Percentiles rank a stretch among this genome's conserved stretches.
These are phyloP conservation scores for Solanum hybrid DNA, from an alignment of 305 asterid species.

Conservation along the genomic window DNA sequence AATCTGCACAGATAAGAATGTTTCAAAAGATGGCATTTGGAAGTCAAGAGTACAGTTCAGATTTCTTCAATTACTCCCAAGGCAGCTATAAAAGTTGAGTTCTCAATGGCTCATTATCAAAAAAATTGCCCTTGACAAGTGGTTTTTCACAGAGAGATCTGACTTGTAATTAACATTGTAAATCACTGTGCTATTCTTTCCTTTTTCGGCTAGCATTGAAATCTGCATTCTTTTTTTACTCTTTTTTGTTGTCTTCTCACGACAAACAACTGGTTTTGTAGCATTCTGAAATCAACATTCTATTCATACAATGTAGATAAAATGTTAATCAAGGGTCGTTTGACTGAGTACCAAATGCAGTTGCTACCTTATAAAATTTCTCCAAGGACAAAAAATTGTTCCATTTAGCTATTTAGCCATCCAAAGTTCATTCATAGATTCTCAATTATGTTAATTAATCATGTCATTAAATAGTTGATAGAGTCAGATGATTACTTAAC, in stretches of 20 bases:
- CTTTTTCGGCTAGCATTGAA: not conserved
- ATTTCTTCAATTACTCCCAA: constrained; percentile 36
- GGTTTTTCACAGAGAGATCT: not conserved
- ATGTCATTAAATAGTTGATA: not conserved
- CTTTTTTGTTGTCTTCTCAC: not conserved
- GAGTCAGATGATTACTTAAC: not conserved
- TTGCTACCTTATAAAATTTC: not conserved
- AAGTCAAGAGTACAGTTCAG: constrained; percentile 66
- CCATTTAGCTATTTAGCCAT: not conserved
- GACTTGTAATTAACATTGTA: not conserved
- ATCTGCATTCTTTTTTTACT: not conserved
- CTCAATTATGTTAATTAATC: not conserved
- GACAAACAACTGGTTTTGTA: not conserved
- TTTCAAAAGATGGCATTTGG: constrained; percentile 88
- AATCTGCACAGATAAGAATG: constrained; percentile 76
- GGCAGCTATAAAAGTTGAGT: constrained; percentile 47
- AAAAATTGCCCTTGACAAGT: not conserved
- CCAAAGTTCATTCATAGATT: not conserved
- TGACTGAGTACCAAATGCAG: not conserved
- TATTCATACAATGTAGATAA: not conserved
- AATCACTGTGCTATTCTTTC: constrained; percentile 3
- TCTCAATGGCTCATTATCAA: not conserved
- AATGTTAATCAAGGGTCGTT: not conserved
- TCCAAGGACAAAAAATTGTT: not conserved
- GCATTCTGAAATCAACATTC: not conserved